Percentiles rank a stretch among this genome's conserved stretches.
Conservation (phyloP, 805 yeast genomes). For the Wickerhamiella lipophila region DNA sequence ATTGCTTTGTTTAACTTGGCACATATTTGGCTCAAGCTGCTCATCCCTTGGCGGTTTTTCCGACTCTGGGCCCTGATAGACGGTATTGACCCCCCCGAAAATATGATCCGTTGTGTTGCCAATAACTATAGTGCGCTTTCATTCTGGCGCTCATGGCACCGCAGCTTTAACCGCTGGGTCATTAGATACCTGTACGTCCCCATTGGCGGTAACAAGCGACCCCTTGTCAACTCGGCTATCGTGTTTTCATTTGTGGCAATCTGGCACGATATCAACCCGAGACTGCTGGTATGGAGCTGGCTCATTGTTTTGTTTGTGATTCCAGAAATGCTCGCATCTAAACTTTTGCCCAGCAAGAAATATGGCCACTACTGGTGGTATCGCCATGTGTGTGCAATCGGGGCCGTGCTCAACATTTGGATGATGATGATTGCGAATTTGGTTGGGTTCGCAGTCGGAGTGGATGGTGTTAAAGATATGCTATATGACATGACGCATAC, state of each 20-base stretch:
- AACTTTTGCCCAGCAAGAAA: slow-evolving; percentile 27
- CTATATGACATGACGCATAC: slow-evolving; percentile 64
- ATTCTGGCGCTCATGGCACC: slow-evolving; percentile 99
- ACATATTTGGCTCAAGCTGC: slow-evolving; percentile 80
- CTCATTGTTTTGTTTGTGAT: slow-evolving; percentile 69
- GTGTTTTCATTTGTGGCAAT: slow-evolving; percentile 93
- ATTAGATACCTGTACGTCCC: slow-evolving; percentile 83
- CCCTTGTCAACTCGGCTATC: slow-evolving; percentile 63
- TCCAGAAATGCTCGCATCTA: slow-evolving; percentile 67
- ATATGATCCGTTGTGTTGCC: slow-evolving; percentile 92
- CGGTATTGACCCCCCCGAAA: slow-evolving; percentile 92
- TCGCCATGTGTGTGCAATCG: slow-evolving; percentile 70
- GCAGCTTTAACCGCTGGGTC: slow-evolving; percentile 85
- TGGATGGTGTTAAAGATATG: slow-evolving; percentile 64
- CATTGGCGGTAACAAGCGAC: slow-evolving; percentile 64
- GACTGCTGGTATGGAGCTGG: slow-evolving; percentile 92
- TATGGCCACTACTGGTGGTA: slow-evolving; percentile 49
- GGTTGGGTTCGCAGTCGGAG: slow-evolving; percentile 88
- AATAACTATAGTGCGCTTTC: slow-evolving; percentile 85
- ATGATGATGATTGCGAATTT: slow-evolving; percentile 96
- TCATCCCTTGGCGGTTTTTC: slow-evolving; percentile 93
- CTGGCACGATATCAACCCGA: slow-evolving; percentile 95
- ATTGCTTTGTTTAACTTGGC: slow-evolving; percentile 81
- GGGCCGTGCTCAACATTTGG: slow-evolving; percentile 87
- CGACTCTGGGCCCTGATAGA: slow-evolving; percentile 88